Base-by-base conservation (phyloP, 2,329 filamentous ascomycete genomes). In the Sporothrix globosa region DNA sequence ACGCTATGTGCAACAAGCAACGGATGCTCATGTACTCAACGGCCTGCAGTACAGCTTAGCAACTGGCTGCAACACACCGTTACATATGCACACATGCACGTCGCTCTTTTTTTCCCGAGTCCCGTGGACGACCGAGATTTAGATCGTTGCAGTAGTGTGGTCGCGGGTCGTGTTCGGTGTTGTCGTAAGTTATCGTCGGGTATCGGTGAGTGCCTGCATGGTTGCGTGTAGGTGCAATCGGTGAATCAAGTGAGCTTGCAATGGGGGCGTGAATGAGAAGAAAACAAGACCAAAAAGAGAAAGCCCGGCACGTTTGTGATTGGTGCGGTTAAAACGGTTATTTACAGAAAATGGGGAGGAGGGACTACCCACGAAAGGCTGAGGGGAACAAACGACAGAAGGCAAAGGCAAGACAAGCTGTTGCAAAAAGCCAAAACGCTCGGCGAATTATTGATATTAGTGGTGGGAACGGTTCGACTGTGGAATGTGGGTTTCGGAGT, bases 271-370 rank as follows among this genome's bases (percentile, higher is more conserved):
- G 7, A 17, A 14, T 11, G 48, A 30, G 44, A 11, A 9, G 27
- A 4, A 27, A 19, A n/a, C n/a, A n/a, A 5, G 17, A 46, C 30
- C 34, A 27, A 3, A 39, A 21, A 27, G n/a, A 24, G 34, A 19
- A 1, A 17, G 27, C 34, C 3, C 30, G 63, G 39, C 63, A 44
- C 65, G 27, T 5, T 21, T 14, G 19, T 75, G 74, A 78, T 78
- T 78, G 76, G 77, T 46, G 74, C 77, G 77, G 77, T 46, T 78
- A 78, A 78, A 77, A 61, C 67, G 69, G 69, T 2, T 65, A 71
- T 66, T 34, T 66, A 4, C 17, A 66, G 41, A 52, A 30, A 21
- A 52, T 52, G 63, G 46, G 46, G 63, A 34, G 41, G 21, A 46
- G 41, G 21, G 21, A 7, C 19, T 2, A 13, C 34, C 34, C 4